Conservation (phyloP, 2,329 filamentous ascomycete genomes). For the Cladorrhinum sp. region DNA sequence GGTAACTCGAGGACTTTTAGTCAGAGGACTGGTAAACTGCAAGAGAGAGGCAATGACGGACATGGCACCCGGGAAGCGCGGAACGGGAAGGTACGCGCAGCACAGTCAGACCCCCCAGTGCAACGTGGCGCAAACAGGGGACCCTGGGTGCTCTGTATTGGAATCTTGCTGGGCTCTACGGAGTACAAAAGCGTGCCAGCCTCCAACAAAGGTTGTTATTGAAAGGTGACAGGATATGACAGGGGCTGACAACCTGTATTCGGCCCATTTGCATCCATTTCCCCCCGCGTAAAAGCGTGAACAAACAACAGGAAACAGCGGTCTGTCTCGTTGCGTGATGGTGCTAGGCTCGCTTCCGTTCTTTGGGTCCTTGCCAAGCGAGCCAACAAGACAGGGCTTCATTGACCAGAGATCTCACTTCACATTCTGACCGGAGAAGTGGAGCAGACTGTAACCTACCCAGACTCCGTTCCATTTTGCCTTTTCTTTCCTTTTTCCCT, state of each 20-base stretch:
- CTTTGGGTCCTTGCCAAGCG: slow-evolving; percentile 2
- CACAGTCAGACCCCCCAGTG: slow-evolving; percentile 18
- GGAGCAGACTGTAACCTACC: neutral
- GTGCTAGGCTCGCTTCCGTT: neutral
- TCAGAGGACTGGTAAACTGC: neutral
- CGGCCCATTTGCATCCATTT: neutral
- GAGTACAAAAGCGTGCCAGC: too few species aligned
- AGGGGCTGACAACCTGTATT: neutral
- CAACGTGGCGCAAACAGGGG: slow-evolving; percentile 23
- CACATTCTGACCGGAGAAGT: neutral
- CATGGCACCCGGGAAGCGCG: slow-evolving; percentile 24
- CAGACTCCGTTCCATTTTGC: too few species aligned
- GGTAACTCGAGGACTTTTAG: neutral
- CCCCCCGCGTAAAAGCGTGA: neutral
- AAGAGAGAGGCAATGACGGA: slow-evolving; percentile 21
- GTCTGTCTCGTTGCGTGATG: neutral
- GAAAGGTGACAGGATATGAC: neutral
- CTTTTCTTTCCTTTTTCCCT: too few species aligned
- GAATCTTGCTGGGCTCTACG: neutral
- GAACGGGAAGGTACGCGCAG: slow-evolving; percentile 24
- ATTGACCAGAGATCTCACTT: neutral
- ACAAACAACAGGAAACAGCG: neutral
- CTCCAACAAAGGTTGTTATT: neutral
- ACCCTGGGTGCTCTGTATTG: neutral
- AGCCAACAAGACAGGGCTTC: neutral